Conservation (phyloP, 192 early-diverging fungal species). For the Coemansia guatemalensis region DNA sequence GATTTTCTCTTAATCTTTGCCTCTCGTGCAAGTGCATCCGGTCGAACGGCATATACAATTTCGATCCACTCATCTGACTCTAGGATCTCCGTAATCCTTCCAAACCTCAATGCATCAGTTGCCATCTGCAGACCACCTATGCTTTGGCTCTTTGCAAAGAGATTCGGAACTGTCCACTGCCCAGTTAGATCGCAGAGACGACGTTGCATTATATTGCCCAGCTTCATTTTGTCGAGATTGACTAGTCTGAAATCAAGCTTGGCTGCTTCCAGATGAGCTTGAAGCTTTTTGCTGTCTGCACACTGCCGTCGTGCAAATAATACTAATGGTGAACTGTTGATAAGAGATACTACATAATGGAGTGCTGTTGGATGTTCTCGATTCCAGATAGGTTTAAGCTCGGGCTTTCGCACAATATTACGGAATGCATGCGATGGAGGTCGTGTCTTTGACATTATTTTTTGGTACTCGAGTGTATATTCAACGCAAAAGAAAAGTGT, state of each 20-base stretch:
- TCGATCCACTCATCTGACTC: conserved; percentile 23
- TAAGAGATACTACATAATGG: conserved; percentile 24
- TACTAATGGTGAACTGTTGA: conserved; percentile 39
- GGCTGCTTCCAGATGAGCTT: conserved; percentile 5
- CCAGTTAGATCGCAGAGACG: conserved; percentile 41
- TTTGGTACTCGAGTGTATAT: neutral
- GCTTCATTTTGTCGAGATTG: conserved; percentile 23
- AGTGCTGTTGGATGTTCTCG: conserved; percentile 32
- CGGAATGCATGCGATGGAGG: conserved; percentile 33
- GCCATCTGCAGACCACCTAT: conserved; percentile 21
- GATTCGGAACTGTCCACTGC: conserved; percentile 43
- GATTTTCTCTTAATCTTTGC: conserved; percentile 32
- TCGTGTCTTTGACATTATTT: conserved; percentile 17
- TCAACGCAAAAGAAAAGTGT: neutral
- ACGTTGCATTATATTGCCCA: conserved; percentile 34
- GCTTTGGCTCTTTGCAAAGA: conserved; percentile 45
- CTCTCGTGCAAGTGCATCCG: conserved; percentile 24
- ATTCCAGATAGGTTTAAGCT: conserved; percentile 25
- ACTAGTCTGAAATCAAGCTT: conserved; percentile 22
- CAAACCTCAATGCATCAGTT: conserved; percentile 18
- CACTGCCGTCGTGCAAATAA: conserved; percentile 37
- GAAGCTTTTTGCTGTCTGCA: conserved; percentile 14
- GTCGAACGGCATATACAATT: conserved; percentile 34
- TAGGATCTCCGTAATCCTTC: conserved; percentile 18
- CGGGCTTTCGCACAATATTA: conserved; percentile 31